Evolutionary conservation across 306 rosid genomes (phyloP).

Genomic region (Quercus dentata): DNA sequence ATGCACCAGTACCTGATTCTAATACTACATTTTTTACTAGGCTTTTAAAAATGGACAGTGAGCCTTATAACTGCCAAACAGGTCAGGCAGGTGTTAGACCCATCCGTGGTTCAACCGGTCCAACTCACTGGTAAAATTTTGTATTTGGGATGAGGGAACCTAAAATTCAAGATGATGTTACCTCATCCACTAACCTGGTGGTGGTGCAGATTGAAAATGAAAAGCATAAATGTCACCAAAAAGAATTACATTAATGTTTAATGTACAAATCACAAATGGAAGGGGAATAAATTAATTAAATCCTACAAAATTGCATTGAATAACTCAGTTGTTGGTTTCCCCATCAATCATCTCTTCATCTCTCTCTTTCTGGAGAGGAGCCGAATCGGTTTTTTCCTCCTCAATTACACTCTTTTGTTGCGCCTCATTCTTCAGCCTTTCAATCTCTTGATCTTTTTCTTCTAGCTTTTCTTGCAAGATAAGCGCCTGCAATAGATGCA

Average conservation of each 20-base stretch:
- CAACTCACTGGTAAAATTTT: too few species aligned
- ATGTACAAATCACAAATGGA: conserved; percentile 26
- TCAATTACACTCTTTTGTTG: conserved; percentile 30
- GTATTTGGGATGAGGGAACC: too few species aligned
- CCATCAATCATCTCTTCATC: conserved; percentile 29
- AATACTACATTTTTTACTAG: too few species aligned
- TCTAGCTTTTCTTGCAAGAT: conserved; percentile 66
- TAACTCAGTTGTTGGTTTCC: conserved; percentile 34
- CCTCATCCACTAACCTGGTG: background rate
- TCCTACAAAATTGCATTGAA: conserved; percentile 15
- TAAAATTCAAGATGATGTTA: background rate
- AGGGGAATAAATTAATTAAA: background rate
- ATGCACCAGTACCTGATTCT: too few species aligned
- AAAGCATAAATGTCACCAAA: too few species aligned
- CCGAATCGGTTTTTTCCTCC: conserved; percentile 37
- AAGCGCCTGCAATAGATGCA: conserved; percentile 48
- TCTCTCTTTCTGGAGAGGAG: conserved; percentile 12
- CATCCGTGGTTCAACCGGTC: too few species aligned
- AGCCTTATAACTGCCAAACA: too few species aligned
- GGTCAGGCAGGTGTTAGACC: too few species aligned
- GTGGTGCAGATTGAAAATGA: too few species aligned
- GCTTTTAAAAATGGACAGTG: too few species aligned
- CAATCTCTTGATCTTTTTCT: conserved; percentile 61
- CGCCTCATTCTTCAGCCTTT: conserved; percentile 49
- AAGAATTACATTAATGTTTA: background rate